A percentile compares a stretch with the other conserved stretches of the same genome.
Evolutionary conservation across 2,329 filamentous ascomycete genomes (phyloP).

Genomic region (Diaporthe helianthi): DNA sequence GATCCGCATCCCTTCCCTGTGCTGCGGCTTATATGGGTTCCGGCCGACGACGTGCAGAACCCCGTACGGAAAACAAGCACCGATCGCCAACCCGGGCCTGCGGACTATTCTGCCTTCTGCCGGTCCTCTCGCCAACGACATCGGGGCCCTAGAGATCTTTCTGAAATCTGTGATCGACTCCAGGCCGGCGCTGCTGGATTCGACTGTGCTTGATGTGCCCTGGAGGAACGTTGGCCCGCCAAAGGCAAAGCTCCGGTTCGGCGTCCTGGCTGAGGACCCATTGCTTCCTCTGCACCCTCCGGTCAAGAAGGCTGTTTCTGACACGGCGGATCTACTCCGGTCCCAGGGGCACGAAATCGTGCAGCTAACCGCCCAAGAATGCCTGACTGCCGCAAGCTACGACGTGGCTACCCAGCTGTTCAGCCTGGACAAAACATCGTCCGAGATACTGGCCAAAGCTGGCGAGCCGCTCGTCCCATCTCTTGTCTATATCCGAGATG

Average conservation of each 20-base stretch:
- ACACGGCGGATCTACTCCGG: slow-evolving; percentile 1
- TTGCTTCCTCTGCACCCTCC: slow-evolving; percentile 34
- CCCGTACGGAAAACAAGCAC: slow-evolving; percentile 33
- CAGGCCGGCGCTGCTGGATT: slow-evolving; percentile 30
- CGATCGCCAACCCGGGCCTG: slow-evolving; percentile 29
- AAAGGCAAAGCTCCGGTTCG: slow-evolving; percentile 23
- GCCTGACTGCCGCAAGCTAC: slow-evolving; percentile 23
- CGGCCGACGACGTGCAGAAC: slow-evolving; percentile 31
- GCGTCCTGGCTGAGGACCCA: slow-evolving; percentile 34
- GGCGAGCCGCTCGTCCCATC: slow-evolving; percentile 34
- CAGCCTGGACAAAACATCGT: slow-evolving; percentile 30
- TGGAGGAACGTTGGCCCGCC: slow-evolving; percentile 17
- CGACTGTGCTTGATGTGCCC: slow-evolving; percentile 31
- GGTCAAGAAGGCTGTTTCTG: slow-evolving; percentile 17
- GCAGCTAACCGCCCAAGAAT: slow-evolving; percentile 7
- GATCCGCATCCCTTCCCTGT: slow-evolving; percentile 36
- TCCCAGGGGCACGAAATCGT: slow-evolving; percentile 30
- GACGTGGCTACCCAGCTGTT: slow-evolving; percentile 31
- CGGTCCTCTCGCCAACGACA: slow-evolving; percentile 34
- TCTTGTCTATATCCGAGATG: neutral
- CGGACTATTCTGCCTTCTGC: slow-evolving; percentile 30
- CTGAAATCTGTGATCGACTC: slow-evolving; percentile 33
- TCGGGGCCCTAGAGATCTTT: slow-evolving; percentile 31
- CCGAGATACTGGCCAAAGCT: slow-evolving; percentile 13
- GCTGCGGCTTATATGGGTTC: slow-evolving; percentile 36